These are phyloP conservation scores for Daldinia sp. DNA, from an alignment of 2,329 filamentous ascomycete genomes.

Conservation along the genomic window DNA sequence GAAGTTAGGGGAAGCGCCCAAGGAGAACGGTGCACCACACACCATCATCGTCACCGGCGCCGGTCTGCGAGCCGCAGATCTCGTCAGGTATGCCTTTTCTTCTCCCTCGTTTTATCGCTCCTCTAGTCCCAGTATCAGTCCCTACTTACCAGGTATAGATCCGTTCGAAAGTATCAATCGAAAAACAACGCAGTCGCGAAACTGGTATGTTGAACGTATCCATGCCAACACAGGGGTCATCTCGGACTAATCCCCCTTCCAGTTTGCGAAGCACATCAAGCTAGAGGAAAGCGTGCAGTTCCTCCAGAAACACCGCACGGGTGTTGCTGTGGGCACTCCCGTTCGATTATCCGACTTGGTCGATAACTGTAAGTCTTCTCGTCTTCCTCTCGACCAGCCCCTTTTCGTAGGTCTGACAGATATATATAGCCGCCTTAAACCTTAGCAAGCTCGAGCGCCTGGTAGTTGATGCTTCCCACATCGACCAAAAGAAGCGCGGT, in stretches of 20 bases:
- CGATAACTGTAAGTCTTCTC: conserved; percentile 69
- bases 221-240: background rate
- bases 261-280: conserved; percentile 98
- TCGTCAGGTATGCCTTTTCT: conserved; percentile 67
- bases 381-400: background rate
- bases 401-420: conserved; percentile 1
- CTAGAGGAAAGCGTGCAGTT: conserved; percentile 83
- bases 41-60: conserved; percentile 89
- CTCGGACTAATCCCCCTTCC: conserved; percentile 23
- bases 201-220: conserved; percentile 58
- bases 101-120: background rate
- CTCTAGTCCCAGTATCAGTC: background rate
- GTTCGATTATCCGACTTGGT: conserved; percentile 82
- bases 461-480: conserved; percentile 88
- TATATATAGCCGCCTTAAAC: conserved; percentile 68
- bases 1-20: conserved; percentile 69
- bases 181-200: conserved; percentile 85
- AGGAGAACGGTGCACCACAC: conserved; percentile 78
- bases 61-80: conserved; percentile 84
- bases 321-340: conserved; percentile 91
- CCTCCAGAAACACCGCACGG: conserved; percentile 74
- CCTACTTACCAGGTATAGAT: conserved; percentile 54
- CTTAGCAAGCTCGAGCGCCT: conserved; percentile 77
- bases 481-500: conserved; percentile 93
- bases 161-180: conserved; percentile 78